phyloP scores from a whole-genome alignment of 805 yeast species.

The Wickerhamiella cacticola region DNA sequence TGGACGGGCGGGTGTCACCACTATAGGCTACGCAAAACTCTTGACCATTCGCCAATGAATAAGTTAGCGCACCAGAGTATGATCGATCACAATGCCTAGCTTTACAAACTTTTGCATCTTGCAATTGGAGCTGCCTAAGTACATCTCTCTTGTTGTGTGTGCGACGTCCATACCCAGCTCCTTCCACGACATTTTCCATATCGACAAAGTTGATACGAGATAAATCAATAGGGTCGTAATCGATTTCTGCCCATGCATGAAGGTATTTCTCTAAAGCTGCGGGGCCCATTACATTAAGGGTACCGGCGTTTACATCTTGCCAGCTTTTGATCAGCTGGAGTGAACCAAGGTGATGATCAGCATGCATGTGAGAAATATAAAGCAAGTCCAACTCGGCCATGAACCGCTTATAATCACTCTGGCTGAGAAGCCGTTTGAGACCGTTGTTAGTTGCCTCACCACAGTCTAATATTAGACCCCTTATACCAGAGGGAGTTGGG shows the following conservation, averaged over 20 bases:
- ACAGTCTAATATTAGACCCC: conserved; percentile 64
- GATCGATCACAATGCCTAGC: conserved; percentile 83
- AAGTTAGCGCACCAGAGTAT: conserved; percentile 50
- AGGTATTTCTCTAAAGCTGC: conserved; percentile 59
- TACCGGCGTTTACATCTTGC: conserved; percentile 27
- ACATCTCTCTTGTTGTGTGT: background rate
- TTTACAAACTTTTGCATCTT: conserved; percentile 39
- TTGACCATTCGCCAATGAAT: conserved; percentile 18
- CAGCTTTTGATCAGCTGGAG: conserved; percentile 58
- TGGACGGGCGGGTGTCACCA: conserved; percentile 88
- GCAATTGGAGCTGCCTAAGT: background rate
- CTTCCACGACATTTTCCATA: conserved; percentile 45
- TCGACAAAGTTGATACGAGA: conserved; percentile 41
- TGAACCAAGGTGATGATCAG: conserved; percentile 91
- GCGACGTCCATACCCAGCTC: conserved; percentile 23
- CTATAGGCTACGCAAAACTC: conserved; percentile 70
- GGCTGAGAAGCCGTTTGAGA: conserved; percentile 48
- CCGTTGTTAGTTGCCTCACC: conserved; percentile 87
- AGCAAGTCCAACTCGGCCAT: conserved; percentile 53
- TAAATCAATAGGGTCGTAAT: conserved; percentile 25
- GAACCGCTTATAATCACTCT: conserved; percentile 33
- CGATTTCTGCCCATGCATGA: conserved; percentile 44
- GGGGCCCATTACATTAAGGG: conserved; percentile 56
- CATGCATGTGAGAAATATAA: conserved; percentile 83
- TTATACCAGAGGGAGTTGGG: conserved; percentile 33